Evolutionary conservation across 2,329 filamentous ascomycete species (phyloP).

Genomic region (Xylariomycetidae sp.): DNA sequence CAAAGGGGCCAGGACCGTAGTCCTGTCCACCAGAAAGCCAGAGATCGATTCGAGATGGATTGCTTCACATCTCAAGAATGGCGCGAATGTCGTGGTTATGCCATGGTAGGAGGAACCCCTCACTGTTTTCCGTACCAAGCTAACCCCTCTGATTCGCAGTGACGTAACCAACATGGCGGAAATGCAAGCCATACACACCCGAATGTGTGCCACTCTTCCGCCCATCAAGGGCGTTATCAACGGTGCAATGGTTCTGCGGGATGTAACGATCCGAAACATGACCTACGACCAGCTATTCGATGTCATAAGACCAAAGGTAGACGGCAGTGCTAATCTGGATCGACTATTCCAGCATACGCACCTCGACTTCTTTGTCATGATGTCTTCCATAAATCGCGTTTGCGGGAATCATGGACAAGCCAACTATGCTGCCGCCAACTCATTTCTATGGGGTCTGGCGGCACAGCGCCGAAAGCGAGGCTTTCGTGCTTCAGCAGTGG

Average conservation of each 20-base stretch:
- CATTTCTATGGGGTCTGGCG: slow-evolving; percentile 27
- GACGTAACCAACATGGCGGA: neutral
- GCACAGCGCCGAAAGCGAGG: slow-evolving; percentile 20
- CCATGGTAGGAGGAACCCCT: neutral
- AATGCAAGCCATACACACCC: neutral
- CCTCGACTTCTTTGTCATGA: slow-evolving; percentile 30
- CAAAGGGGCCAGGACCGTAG: slow-evolving; percentile 9
- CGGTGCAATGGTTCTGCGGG: slow-evolving; percentile 22
- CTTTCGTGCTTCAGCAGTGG: slow-evolving; percentile 24
- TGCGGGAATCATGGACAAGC: slow-evolving; percentile 22
- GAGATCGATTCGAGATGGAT: slow-evolving; percentile 5
- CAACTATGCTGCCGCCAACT: slow-evolving; percentile 31
- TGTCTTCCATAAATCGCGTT: slow-evolving; percentile 20
- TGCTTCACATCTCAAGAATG: neutral
- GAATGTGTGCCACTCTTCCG: slow-evolving; percentile 5
- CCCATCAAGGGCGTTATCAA: slow-evolving; percentile 15
- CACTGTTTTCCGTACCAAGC: neutral
- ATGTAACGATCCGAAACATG: slow-evolving; percentile 17
- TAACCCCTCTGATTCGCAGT: neutral
- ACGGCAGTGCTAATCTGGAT: slow-evolving; percentile 22
- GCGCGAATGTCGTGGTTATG: slow-evolving; percentile 1
- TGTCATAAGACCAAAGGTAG: slow-evolving; percentile 18
- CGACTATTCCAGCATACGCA: slow-evolving; percentile 1
- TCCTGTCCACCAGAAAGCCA: slow-evolving; percentile 13
- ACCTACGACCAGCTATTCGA: slow-evolving; percentile 9